phyloP scores from a whole-genome alignment of 202 grass and related monocot genomes.

The Zoysia matrella region DNA sequence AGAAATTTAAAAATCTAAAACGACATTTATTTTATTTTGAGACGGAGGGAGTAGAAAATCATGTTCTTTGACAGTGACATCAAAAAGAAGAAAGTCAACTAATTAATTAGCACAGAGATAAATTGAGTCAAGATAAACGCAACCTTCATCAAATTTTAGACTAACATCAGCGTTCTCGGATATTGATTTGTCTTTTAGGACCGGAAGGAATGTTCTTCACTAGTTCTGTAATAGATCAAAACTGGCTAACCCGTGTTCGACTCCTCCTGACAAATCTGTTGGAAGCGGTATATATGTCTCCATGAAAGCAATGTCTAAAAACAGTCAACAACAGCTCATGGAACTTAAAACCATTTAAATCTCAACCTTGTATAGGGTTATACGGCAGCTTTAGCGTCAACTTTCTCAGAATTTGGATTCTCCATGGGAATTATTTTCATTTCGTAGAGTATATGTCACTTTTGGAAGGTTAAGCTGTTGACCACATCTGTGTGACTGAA shows the following conservation, averaged over 20 bases:
- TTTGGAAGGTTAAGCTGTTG: not conserved
- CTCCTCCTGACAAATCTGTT: not conserved
- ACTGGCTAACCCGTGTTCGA: not conserved
- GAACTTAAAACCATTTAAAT: no score
- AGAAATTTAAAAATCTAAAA: no score
- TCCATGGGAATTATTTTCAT: no score
- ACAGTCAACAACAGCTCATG: no score
- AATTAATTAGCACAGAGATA: constrained; percentile 21
- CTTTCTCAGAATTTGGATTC: no score
- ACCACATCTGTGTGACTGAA: no score
- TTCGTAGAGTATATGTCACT: not conserved
- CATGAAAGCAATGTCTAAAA: not conserved
- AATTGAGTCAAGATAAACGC: not conserved
- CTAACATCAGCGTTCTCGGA: constrained; percentile 2
- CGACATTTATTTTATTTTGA: no score
- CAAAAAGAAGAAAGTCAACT: constrained; percentile 14
- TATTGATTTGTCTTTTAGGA: not conserved
- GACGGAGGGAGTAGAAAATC: not conserved
- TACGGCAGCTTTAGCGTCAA: no score
- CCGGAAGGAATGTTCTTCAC: not conserved
- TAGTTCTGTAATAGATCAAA: not conserved
- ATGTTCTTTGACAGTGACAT: not conserved
- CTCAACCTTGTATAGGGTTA: no score
- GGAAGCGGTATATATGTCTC: not conserved
- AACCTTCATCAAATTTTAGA: not conserved